These are phyloP conservation scores for Daedaleopsis nitida DNA, from an alignment of 768 basidiomycete species.

Conservation along the genomic window DNA sequence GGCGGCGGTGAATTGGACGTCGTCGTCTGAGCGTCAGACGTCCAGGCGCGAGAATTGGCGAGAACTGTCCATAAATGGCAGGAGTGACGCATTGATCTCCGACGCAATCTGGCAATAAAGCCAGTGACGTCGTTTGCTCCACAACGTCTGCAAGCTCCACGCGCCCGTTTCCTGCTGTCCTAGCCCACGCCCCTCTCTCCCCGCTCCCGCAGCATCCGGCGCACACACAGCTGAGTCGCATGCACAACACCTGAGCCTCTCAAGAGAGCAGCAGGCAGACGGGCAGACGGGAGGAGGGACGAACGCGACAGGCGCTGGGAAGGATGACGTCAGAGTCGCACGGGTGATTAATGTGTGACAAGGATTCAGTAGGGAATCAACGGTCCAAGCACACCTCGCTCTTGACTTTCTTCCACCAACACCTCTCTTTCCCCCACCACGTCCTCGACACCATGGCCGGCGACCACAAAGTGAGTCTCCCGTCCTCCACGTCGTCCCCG, in stretches of 20 bases:
- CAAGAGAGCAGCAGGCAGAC: background rate
- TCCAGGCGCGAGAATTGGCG: background rate
- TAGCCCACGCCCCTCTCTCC: background rate
- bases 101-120: constrained; percentile 14
- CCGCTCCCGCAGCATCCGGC: background rate
- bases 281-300: background rate
- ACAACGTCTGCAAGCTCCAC: constrained; percentile 20
- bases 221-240: background rate
- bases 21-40: background rate
- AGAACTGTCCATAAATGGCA: background rate
- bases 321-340: constrained; percentile 19
- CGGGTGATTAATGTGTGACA: constrained; percentile 23
- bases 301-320: constrained; percentile 3
- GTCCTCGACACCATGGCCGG: constrained; percentile 30
- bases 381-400: constrained; percentile 12
- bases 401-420: constrained; percentile 23
- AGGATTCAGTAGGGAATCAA: constrained; percentile 9
- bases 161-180: background rate
- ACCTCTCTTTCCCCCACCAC: constrained; percentile 3
- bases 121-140: constrained; percentile 20
- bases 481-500: constrained; percentile 9
- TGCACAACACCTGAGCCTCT: background rate
- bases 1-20: background rate
- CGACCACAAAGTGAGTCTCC: constrained; percentile 32
- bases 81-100: constrained; percentile 16